phyloP scores from a whole-genome alignment of 2,329 filamentous ascomycete species.

The Diaporthe humulicola region DNA sequence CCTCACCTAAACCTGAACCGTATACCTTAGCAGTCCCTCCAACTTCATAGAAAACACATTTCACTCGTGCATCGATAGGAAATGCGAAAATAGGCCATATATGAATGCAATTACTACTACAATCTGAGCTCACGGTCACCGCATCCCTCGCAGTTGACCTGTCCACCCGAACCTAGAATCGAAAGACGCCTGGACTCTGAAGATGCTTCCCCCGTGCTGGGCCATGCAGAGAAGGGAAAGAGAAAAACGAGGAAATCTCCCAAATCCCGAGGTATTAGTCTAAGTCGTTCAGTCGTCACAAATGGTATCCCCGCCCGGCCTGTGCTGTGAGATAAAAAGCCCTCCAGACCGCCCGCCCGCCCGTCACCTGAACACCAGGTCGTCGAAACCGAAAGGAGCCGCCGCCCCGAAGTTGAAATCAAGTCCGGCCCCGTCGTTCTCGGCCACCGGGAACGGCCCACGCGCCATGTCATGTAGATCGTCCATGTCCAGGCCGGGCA shows the following conservation, averaged over 20 bases:
- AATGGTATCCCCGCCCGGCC: background rate
- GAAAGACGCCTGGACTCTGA: background rate
- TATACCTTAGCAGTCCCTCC: background rate
- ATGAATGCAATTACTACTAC: background rate
- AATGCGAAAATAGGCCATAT: background rate
- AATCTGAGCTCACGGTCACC: background rate
- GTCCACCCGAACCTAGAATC: background rate
- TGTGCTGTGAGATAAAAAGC: background rate
- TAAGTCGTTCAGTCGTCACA: slow-evolving; percentile 20
- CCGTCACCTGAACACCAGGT: background rate
- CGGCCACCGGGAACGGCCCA: background rate
- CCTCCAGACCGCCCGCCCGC: background rate
- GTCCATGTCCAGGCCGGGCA: background rate
- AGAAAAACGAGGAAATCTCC: background rate
- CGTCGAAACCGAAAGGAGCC: background rate
- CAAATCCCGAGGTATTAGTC: background rate
- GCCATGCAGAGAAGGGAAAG: background rate
- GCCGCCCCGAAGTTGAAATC: background rate
- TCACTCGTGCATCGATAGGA: background rate
- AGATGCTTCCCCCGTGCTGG: background rate
- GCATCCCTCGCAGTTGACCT: background rate
- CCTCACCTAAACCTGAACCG: too few species aligned
- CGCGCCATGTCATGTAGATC: background rate
- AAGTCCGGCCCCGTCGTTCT: background rate
- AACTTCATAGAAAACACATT: background rate